These are phyloP conservation scores for Termitomyces sp. DNA, from an alignment of 768 basidiomycete species.

Conservation along the genomic window DNA sequence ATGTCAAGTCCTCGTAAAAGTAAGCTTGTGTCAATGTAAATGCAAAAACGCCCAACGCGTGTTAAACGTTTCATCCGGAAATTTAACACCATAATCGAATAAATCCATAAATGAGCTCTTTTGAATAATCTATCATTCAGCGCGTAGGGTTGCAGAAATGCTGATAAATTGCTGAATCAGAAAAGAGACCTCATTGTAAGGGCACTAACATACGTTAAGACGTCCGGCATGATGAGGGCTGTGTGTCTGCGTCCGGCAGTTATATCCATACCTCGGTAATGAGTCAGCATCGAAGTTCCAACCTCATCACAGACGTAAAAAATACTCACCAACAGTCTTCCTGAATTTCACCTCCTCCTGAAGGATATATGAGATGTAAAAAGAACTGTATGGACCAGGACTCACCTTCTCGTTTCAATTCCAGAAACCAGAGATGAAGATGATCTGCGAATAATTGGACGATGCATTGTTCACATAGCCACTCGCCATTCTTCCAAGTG, in stretches of 20 bases:
- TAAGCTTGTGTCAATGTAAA: too few species aligned
- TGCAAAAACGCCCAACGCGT: neutral
- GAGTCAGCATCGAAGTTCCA: neutral
- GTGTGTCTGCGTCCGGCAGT: slow-evolving; percentile 22
- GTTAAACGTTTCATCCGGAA: neutral
- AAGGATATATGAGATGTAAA: neutral
- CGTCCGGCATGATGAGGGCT: slow-evolving; percentile 17
- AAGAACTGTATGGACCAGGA: neutral
- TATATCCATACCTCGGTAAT: slow-evolving; percentile 23
- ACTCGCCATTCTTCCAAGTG: slow-evolving; percentile 22
- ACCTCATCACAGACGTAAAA: neutral
- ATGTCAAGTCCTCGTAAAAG: too few species aligned
- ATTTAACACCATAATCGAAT: neutral
- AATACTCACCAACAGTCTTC: slow-evolving; percentile 23
- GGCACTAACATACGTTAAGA: slow-evolving; percentile 17
- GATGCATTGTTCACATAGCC: slow-evolving; percentile 26
- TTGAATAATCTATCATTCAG: neutral
- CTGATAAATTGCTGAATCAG: slow-evolving; percentile 1
- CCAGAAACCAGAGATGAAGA: slow-evolving; percentile 22
- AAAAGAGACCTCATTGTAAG: neutral
- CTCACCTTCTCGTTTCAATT: slow-evolving; percentile 16
- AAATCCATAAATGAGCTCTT: neutral
- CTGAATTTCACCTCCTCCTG: slow-evolving; percentile 8
- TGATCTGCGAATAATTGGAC: slow-evolving; percentile 17
- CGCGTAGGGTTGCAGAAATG: slow-evolving; percentile 19